These are phyloP conservation scores for Punica granatum DNA, from an alignment of 345 rosid genomes.

Conservation along the genomic window DNA sequence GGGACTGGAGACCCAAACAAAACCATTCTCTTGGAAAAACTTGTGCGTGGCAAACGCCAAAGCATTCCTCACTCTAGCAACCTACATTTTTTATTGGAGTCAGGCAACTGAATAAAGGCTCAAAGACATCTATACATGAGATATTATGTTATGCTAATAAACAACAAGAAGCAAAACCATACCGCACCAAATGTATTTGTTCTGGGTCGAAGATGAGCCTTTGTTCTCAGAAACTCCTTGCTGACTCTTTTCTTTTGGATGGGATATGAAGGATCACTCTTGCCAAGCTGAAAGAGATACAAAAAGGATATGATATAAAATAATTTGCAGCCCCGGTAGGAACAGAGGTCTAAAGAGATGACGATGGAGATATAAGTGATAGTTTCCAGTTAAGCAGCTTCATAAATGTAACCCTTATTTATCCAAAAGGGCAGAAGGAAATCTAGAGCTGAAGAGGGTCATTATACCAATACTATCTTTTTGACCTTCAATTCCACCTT, in stretches of 20 bases:
- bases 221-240: constrained; percentile 87
- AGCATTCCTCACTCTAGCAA: constrained; percentile 90
- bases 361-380: neutral
- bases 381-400: neutral
- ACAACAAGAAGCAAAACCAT: constrained; percentile 19
- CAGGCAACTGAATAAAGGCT: constrained; percentile 4
- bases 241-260: constrained; percentile 93
- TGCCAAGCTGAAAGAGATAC: constrained; percentile 51
- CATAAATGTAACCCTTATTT: neutral
- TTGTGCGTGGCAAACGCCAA: constrained; percentile 93
- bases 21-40: constrained; percentile 88
- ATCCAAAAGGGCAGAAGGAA: neutral
- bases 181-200: constrained; percentile 95
- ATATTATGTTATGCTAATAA: neutral
- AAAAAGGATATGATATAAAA: neutral
- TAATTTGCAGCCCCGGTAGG: neutral
- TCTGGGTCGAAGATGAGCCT: constrained; percentile 97
- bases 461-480: constrained; percentile 64
- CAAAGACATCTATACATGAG: neutral
- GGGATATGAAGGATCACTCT: constrained; percentile 87
- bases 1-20: constrained; percentile 97
- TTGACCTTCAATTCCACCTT: constrained; percentile 80
- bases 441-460: neutral
- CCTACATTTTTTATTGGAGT: constrained; percentile 34
- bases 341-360: neutral